A percentile compares a stretch with the other conserved stretches of the same genome.
Evolutionary conservation across 768 basidiomycete genomes (phyloP).

Genomic region (Phanerodontia chrysosporium): DNA sequence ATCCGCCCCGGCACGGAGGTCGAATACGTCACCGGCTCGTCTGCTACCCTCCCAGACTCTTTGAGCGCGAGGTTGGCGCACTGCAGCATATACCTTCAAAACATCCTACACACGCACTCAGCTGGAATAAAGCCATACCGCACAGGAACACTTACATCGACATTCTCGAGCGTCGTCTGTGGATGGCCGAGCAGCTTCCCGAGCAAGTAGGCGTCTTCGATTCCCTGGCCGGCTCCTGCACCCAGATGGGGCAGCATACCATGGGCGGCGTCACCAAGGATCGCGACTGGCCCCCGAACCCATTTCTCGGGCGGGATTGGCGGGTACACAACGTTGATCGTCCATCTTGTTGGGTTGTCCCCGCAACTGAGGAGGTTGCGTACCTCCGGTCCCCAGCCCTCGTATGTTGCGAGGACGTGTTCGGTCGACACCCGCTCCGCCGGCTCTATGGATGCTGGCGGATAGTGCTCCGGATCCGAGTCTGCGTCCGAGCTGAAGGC

Average conservation of each 20-base stretch:
- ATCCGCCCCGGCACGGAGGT: constrained; percentile 29
- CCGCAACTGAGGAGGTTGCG: constrained; percentile 38
- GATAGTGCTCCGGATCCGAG: constrained; percentile 18
- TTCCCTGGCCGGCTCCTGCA: constrained; percentile 55
- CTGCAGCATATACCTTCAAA: constrained; percentile 40
- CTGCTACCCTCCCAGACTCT: constrained; percentile 41
- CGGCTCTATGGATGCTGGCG: constrained; percentile 27
- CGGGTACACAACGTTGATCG: constrained; percentile 44
- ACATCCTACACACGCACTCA: constrained; percentile 31
- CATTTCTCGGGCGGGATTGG: constrained; percentile 35
- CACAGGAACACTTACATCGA: constrained; percentile 29
- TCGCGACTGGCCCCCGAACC: constrained; percentile 40
- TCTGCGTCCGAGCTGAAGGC: constrained; percentile 33
- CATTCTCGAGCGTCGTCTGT: constrained; percentile 32
- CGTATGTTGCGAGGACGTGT: constrained; percentile 41
- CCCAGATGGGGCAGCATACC: constrained; percentile 58
- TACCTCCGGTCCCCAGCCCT: constrained; percentile 45
- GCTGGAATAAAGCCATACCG: not conserved
- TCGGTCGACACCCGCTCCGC: constrained; percentile 35
- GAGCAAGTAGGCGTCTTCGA: constrained; percentile 51
- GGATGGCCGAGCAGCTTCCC: constrained; percentile 42
- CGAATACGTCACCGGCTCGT: constrained; percentile 40
- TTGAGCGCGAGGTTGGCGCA: constrained; percentile 46
- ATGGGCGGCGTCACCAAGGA: constrained; percentile 58
- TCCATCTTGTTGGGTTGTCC: constrained; percentile 46